Evolutionary conservation across 2,329 filamentous ascomycete species (phyloP), one percentile per base, ranked within the genome.

Genomic region (Myriangium duriaei): DNA sequence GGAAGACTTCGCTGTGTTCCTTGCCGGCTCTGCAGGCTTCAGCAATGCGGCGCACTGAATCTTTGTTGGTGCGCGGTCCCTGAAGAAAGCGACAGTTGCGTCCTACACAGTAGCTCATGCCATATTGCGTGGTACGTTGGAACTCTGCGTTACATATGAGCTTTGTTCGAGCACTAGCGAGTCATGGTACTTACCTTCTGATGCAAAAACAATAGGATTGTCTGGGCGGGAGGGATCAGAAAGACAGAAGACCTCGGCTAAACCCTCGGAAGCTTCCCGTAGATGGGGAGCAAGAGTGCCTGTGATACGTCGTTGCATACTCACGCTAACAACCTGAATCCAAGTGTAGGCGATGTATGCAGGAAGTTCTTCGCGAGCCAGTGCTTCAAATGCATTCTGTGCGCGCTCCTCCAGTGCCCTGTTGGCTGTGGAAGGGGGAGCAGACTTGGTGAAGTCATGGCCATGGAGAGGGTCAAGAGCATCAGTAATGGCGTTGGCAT

Each of bases 11-110:
- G 38, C 70, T 80, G 45, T 79, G 73, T 49, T 86, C 81, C 47
- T 72, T 68, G n/a, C 78, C 77, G 1, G 66, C 69, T 5, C 64
- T 55, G 9, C 80, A 59, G 17, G 74, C 75, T 29, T 79, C 70
- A 19, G 70, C 65, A 9, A 87, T 62, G 37, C 82, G 66, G 38
- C 65, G 59, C 0, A 81, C 65, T 35, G 75, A 80, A 43, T 70
- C 67, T 0, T 64, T 65, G 45, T 79, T 79, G 4, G 81, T 85
- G 48, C 71, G 72, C 0, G 80, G 80, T 0, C 82, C 81, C 54
- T 86, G 81, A 2, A 87, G 68, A 49, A 87, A 86, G 5, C 81
- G 74, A 49, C 81, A 86, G 45, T 87, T 87, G 19, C 79, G 73
- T 0, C 81, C 81, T 12, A 87, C 71, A 3, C 76, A 72, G 51